Conservation (phyloP, 129 eudicot species). For the Helianthus annuus region HanXRQr2.0-SUNRISE NC_035447.2:132607729-132608228, state of each 20-base stretch:
- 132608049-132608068: slow-evolving; percentile 53
- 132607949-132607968: slow-evolving; percentile 37
- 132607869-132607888: not conserved
- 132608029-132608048: slow-evolving; percentile 87
- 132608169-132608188: slow-evolving; percentile 12
- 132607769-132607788: slow-evolving; percentile 68
- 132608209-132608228: slow-evolving; percentile 49
- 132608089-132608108: slow-evolving; percentile 44
- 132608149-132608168: slow-evolving; percentile 4
- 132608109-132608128: slow-evolving; percentile 58
- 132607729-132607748: slow-evolving; percentile 47
- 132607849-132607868: not conserved
- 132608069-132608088: slow-evolving; percentile 74
- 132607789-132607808: slow-evolving; percentile 78
- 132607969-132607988: slow-evolving; percentile 66
- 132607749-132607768: slow-evolving; percentile 56
- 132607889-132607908: not conserved
- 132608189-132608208: slow-evolving; percentile 64
- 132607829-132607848: not conserved
- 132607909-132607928: slow-evolving; percentile 77
- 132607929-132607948: slow-evolving; percentile 55
- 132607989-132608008: slow-evolving; percentile 58
- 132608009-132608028: slow-evolving; percentile 57
- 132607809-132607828: slow-evolving; percentile 6
- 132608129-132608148: not conserved